phyloP scores from a whole-genome alignment of 1,139 yeast species.

The Pichia norvegensis region DNA sequence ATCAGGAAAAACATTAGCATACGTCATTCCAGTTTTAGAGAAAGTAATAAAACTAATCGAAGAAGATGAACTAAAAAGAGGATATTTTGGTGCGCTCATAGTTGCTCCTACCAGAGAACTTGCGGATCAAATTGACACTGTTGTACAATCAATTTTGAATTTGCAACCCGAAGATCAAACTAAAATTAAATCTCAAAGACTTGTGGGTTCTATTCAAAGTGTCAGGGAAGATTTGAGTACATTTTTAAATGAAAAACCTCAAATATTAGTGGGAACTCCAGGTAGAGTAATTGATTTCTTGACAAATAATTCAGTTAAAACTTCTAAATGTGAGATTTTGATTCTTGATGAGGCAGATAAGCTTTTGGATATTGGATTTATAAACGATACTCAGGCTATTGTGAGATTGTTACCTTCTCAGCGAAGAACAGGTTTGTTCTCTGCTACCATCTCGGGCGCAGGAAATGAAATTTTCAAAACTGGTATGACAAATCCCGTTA shows the following conservation, averaged over 20 bases:
- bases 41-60: slow-evolving; percentile 35
- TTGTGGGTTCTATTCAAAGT: slow-evolving; percentile 71
- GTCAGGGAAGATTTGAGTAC: slow-evolving; percentile 67
- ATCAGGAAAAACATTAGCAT: slow-evolving; percentile 90
- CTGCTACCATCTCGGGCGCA: slow-evolving; percentile 84
- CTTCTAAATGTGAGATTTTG: slow-evolving; percentile 59
- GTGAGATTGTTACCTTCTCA: slow-evolving; percentile 73
- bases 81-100: slow-evolving; percentile 64
- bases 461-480: slow-evolving; percentile 61
- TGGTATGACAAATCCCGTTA: slow-evolving; percentile 87
- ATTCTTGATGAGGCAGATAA: slow-evolving; percentile 93
- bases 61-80: slow-evolving; percentile 34
- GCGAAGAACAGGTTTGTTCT: slow-evolving; percentile 85
- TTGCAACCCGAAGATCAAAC: slow-evolving; percentile 43
- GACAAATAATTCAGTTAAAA: slow-evolving; percentile 41
- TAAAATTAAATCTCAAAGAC: slow-evolving; percentile 54
- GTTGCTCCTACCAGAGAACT: slow-evolving; percentile 90
- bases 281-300: slow-evolving; percentile 80
- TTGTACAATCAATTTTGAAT: slow-evolving; percentile 51
- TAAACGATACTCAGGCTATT: slow-evolving; percentile 58
- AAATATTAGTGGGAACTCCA: slow-evolving; percentile 84
- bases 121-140: slow-evolving; percentile 72
- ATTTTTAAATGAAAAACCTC: slow-evolving; percentile 51
- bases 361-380: slow-evolving; percentile 72
- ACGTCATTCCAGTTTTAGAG: slow-evolving; percentile 74